Evolutionary conservation across 1,139 yeast species (phyloP), one percentile per base, ranked within the genome.

Genomic region (Scheffersomyces cryptocercus): DNA sequence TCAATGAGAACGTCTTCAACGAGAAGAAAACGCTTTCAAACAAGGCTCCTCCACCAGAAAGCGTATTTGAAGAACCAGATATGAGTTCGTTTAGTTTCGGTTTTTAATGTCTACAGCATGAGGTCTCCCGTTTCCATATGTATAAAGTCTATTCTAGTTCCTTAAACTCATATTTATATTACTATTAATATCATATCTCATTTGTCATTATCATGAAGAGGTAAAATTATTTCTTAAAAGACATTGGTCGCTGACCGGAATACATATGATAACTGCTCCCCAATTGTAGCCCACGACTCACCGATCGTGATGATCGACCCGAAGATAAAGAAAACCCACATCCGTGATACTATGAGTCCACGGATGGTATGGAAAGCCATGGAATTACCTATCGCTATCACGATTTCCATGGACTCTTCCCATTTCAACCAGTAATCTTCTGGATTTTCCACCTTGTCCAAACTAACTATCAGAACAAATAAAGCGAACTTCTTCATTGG

Each of bases 51-150:
- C 84, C 88, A 4, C 75, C 79, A 1, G 66, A 73, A 24, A 61
- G 62, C 3, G 83, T 79, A 32, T 84, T 84, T 59, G 79, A 75
- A 50, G 95, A 86, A 58, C 91, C 91, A 0, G 93, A 86, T 57
- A 85, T 86, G 93, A 82, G 88, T 58, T 77, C 90, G 0, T 86
- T 86, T 58, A 76, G 75, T 46, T 85, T 85, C 63, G 87, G 86
- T 1, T 74, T 72, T 46, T 75, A 46, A 36, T 3, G 11, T 9
- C 20, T 12, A 16, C 13, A 42, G 14, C 14, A n/a, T 11, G 31
- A 13, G 7, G 31, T 26, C 28, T 14, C 34, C 11, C 14, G 38
- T 9, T 30, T 35, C n/a, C n/a, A 26, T 11, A 28, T n/a, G 15
- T 29, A 29, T 12, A n/a, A n/a, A 29, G 7, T 12, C 31, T 29